Evolutionary conservation across 768 basidiomycete genomes (phyloP).

Genomic region (Hericium rajendrae): DNA sequence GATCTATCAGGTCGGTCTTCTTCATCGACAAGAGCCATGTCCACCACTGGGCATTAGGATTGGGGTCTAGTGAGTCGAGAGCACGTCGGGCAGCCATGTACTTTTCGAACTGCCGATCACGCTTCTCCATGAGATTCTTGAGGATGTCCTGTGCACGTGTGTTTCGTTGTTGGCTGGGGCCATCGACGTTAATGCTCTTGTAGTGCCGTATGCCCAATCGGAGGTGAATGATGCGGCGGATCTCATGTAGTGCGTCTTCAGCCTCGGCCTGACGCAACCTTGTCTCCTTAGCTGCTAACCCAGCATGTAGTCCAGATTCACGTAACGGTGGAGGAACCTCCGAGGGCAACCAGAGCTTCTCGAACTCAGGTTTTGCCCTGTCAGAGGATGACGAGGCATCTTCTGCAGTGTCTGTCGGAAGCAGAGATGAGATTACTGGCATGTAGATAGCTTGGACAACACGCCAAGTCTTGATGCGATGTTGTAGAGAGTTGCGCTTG

Average conservation of each 20-base stretch:
- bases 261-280: constrained; percentile 4
- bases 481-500: constrained; percentile 1
- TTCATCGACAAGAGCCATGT: background rate
- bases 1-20: background rate
- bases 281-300: background rate
- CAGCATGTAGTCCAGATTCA: background rate
- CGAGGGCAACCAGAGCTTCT: constrained; percentile 2
- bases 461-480: constrained; percentile 2
- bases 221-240: constrained; percentile 1
- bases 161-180: constrained; percentile 1
- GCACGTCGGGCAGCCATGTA: constrained; percentile 5
- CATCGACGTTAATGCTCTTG: background rate
- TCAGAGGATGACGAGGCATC: background rate
- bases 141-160: background rate
- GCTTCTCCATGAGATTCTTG: background rate
- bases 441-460: constrained; percentile 5
- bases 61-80: background rate
- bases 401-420: background rate
- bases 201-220: background rate
- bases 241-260: constrained; percentile 2
- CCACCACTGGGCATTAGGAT: constrained; percentile 3
- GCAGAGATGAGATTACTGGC: background rate
- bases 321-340: background rate
- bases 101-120: background rate
- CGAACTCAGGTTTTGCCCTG: background rate